These are phyloP conservation scores for Bifiguratus adelaidae DNA, from an alignment of 192 early-diverging fungal species.

Conservation along the genomic window DNA sequence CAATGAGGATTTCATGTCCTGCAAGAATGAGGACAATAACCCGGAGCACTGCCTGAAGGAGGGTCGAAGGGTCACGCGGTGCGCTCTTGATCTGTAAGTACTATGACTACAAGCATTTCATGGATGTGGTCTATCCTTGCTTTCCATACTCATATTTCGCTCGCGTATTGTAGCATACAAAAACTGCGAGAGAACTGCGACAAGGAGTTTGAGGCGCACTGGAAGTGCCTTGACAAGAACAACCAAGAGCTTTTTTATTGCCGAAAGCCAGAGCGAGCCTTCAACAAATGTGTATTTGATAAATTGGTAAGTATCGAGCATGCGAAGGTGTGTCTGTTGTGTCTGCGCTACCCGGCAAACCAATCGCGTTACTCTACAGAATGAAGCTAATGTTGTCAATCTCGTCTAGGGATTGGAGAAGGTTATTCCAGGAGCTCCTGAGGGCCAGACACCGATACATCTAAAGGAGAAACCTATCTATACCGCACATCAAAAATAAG, in stretches of 20 bases:
- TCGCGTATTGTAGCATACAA: slow-evolving; percentile 40
- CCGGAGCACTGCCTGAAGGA: slow-evolving; percentile 89
- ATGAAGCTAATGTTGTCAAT: not conserved
- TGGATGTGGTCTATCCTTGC: not conserved
- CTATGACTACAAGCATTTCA: not conserved
- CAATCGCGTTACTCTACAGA: not conserved
- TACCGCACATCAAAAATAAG: too few species aligned
- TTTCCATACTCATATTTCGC: not conserved
- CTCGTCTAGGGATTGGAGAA: slow-evolving; percentile 42
- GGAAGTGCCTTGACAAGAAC: slow-evolving; percentile 84
- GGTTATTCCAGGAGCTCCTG: slow-evolving; percentile 52
- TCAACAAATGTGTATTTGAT: slow-evolving; percentile 85
- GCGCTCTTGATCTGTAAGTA: slow-evolving; percentile 74
- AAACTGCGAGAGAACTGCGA: slow-evolving; percentile 88
- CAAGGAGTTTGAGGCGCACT: slow-evolving; percentile 78
- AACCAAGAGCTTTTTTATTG: slow-evolving; percentile 84
- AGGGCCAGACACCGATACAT: slow-evolving; percentile 16
- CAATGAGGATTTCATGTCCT: slow-evolving; percentile 94
- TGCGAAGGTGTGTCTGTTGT: not conserved
- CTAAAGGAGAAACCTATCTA: slow-evolving; percentile 18
- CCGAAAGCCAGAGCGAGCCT: slow-evolving; percentile 62
- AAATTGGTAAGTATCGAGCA: slow-evolving; percentile 76
- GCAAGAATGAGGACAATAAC: slow-evolving; percentile 86
- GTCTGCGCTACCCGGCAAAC: not conserved
- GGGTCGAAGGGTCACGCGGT: slow-evolving; percentile 92